Percentiles rank a stretch among this genome's conserved stretches.
These are phyloP conservation scores for Exophiala xenobiotica DNA, from an alignment of 2,329 filamentous ascomycete species.

Conservation along the genomic window DNA sequence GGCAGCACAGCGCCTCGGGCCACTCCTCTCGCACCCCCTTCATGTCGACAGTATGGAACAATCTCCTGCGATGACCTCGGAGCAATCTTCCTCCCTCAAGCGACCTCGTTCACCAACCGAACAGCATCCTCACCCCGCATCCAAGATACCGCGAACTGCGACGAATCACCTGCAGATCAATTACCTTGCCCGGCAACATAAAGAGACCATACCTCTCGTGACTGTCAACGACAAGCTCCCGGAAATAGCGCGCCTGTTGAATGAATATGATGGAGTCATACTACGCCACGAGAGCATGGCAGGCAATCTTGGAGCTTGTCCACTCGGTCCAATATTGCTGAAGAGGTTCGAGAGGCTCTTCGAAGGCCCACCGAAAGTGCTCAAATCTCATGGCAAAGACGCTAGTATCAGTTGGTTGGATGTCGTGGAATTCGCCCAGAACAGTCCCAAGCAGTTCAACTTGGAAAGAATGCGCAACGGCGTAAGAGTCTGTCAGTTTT, in stretches of 20 bases:
- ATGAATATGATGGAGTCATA: slow-evolving; percentile 80
- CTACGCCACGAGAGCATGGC: slow-evolving; percentile 85
- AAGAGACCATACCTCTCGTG: slow-evolving; percentile 62
- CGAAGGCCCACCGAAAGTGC: slow-evolving; percentile 71
- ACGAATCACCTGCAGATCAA: slow-evolving; percentile 65
- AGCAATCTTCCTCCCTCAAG: slow-evolving; percentile 40
- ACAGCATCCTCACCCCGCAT: slow-evolving; percentile 38
- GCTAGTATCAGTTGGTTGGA: slow-evolving; percentile 76
- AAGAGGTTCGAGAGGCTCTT: slow-evolving; percentile 85
- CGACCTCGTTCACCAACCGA: slow-evolving; percentile 47
- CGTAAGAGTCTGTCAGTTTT: slow-evolving; percentile 73
- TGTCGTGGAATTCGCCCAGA: slow-evolving; percentile 78
- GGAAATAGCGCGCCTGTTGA: slow-evolving; percentile 69
- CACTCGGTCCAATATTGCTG: slow-evolving; percentile 77
- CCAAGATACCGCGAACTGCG: slow-evolving; percentile 56
- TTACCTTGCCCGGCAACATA: slow-evolving; percentile 63
- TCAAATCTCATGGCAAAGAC: slow-evolving; percentile 62
- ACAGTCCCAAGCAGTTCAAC: slow-evolving; percentile 74
- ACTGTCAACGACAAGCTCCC: slow-evolving; percentile 68
- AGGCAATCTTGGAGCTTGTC: slow-evolving; percentile 77
- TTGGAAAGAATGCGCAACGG: slow-evolving; percentile 69
- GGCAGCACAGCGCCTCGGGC: slow-evolving; percentile 25
- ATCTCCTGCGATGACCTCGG: slow-evolving; percentile 34
- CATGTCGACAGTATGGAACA: slow-evolving; percentile 22
- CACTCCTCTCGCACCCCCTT: slow-evolving; percentile 10